Evolutionary conservation across 139 green algal species (phyloP).

Genomic region (Choricystis sp.): DNA sequence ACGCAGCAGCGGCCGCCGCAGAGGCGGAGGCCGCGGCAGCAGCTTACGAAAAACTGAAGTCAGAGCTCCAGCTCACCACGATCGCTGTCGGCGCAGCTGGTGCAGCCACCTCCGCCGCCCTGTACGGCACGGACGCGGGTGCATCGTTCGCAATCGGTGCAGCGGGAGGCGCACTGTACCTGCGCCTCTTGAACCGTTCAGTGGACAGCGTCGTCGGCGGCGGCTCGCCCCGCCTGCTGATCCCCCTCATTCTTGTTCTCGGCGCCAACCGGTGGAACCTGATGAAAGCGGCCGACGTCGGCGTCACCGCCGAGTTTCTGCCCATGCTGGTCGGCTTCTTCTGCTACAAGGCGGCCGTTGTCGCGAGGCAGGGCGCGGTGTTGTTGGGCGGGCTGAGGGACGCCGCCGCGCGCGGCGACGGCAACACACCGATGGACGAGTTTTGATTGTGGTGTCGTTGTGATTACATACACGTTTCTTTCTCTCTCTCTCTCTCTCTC

Average conservation of each 20-base stretch:
- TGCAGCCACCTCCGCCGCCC: constrained; percentile 21
- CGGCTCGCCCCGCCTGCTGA: constrained; percentile 60
- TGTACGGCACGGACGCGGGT: constrained; percentile 48
- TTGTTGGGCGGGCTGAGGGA: constrained; percentile 21
- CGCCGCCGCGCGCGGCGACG: too few relatives aligned
- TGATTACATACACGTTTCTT: too few relatives aligned
- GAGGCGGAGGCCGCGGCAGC: constrained; percentile 10
- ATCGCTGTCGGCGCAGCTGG: constrained; percentile 20
- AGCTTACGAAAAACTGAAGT: constrained; percentile 51
- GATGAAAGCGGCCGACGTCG: constrained; percentile 37
- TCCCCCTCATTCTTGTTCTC: constrained; percentile 66
- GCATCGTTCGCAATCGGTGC: constrained; percentile 64
- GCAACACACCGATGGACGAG: too few relatives aligned
- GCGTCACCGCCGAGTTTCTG: constrained; percentile 64
- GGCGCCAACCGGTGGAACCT: constrained; percentile 40
- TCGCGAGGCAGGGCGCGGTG: constrained; percentile 20
- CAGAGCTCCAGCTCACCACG: constrained; percentile 43
- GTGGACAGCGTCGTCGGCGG: constrained; percentile 51
- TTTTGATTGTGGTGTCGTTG: too few relatives aligned
- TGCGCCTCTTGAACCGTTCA: constrained; percentile 57
- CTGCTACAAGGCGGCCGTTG: constrained; percentile 83
- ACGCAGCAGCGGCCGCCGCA: constrained; percentile 16
- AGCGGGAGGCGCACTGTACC: constrained; percentile 58
- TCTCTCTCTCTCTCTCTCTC: too few relatives aligned
- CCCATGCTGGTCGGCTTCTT: constrained; percentile 89